Evolutionary conservation across 2,329 filamentous ascomycete genomes (phyloP).

Genomic region (Trichoderma endophyticum): DNA sequence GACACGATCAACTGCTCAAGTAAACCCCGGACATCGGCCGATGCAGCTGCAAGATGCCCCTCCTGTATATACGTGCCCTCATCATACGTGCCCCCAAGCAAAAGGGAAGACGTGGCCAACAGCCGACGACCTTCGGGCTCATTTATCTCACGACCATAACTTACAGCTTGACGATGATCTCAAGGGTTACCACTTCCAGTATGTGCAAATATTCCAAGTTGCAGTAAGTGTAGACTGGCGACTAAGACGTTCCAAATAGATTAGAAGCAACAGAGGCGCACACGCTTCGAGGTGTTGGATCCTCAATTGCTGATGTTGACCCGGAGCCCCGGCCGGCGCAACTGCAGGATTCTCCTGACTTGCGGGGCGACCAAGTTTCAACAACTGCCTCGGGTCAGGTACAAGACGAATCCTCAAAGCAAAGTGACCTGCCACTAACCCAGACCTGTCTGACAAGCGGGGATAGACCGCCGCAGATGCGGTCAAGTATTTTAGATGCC

Average conservation of each 20-base stretch:
- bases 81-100: conserved; percentile 26
- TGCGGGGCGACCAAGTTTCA: neutral
- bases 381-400: neutral
- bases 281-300: conserved; percentile 27
- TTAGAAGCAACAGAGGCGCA: neutral
- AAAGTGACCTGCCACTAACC: neutral
- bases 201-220: neutral
- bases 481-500: neutral
- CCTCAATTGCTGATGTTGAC: conserved; percentile 25
- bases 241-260: neutral
- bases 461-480: neutral
- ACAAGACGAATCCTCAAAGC: neutral
- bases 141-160: conserved; percentile 67
- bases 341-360: conserved; percentile 20
- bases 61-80: conserved; percentile 27
- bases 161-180: conserved; percentile 39
- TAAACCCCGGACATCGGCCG: conserved; percentile 19
- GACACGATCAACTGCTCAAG: conserved; percentile 24
- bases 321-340: conserved; percentile 18
- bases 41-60: conserved; percentile 19
- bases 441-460: neutral
- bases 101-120: conserved; percentile 69
- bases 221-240: no score
- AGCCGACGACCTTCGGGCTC: conserved; percentile 80
- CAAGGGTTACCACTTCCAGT: conserved; percentile 31